Evolutionary conservation across 495 filamentous ascomycete species (phyloP), one percentile per base, ranked within the genome.

Genomic region (Paragyromitra xinjiangensis): DNA sequence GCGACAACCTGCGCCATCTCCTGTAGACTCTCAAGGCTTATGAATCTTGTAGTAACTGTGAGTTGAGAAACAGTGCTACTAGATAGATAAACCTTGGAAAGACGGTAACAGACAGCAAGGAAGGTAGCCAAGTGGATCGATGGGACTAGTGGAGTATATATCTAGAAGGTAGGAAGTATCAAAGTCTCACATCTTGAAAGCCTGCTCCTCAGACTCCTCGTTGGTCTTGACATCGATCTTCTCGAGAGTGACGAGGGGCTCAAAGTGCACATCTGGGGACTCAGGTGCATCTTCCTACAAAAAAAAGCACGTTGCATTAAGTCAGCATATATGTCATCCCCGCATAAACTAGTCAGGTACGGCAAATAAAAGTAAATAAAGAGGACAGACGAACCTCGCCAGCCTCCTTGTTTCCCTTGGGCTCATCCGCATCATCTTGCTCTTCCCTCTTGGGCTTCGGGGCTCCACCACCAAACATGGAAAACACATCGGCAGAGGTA

Each of bases 181-280:
- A 62, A 56, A 65, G 16, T 69, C 80, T 64, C 62, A 82, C 96
- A 98, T 98, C 90, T 98, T 98, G 89, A 98, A 98, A 29, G 88
- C 86, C 86, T 97, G 92, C 87, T 98, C 94, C 87, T 99, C 95
- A 63, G 92, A 90, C 88, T 99, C 96, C 86, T 99, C 96, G 85
- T 98, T 95, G 85, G 95, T 98, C 89, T 97, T 97, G 81, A 90
- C 92, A 83, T 97, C 94, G 65, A 98, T 92, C 87, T 95, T 94
- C 88, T 98, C 93, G 82, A 99, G 88, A 84, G 88, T 93, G 83
- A 96, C 92, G 75, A 99, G 93, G 67, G 95, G 95, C 87, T 97
- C 93, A 86, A 98, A 99, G 86, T 98, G 91, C 75, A 97, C 93
- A 72, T 98, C 94, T 59, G 92, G 92, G 56, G 92, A 93, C 82